Percentiles rank a stretch among this genome's conserved stretches.
These are phyloP conservation scores for Vitellaria paradoxa DNA, from an alignment of 179 eudicot genomes.

Conservation along the genomic window DNA sequence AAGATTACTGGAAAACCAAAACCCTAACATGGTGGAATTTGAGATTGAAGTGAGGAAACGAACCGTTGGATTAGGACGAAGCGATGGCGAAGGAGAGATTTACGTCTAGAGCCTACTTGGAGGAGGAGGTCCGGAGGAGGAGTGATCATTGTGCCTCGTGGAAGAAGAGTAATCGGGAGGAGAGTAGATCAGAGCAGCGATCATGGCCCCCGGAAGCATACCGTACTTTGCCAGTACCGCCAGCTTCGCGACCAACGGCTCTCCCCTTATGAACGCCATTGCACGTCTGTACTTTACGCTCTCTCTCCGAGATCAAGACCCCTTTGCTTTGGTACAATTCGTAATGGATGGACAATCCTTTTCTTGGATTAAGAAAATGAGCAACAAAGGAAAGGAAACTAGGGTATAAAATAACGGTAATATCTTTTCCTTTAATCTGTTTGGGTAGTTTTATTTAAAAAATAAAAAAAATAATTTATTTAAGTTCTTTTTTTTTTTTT, in stretches of 20 bases:
- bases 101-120: not conserved
- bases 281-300: not conserved
- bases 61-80: not conserved
- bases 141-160: not conserved
- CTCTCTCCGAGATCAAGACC: too few relatives aligned
- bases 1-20: not conserved
- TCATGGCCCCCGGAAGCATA: conserved; percentile 15
- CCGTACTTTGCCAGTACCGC: conserved; percentile 6
- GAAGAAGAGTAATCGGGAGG: conserved; percentile 9
- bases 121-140: not conserved
- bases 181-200: conserved; percentile 16
- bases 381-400: too few relatives aligned
- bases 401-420: too few relatives aligned
- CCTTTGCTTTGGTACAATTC: too few relatives aligned
- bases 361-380: too few relatives aligned
- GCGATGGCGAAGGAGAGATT: not conserved
- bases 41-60: not conserved
- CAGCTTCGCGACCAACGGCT: conserved; percentile 17
- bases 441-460: too few relatives aligned
- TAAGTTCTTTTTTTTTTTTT: too few relatives aligned
- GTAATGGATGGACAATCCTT: too few relatives aligned
- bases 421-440: too few relatives aligned
- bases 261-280: conserved; percentile 13
- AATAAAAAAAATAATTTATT: too few relatives aligned
- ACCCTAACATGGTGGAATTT: too few relatives aligned